These are phyloP conservation scores for Metschnikowia dekortorum DNA, from an alignment of 805 yeast species.

Conservation along the genomic window DNA sequence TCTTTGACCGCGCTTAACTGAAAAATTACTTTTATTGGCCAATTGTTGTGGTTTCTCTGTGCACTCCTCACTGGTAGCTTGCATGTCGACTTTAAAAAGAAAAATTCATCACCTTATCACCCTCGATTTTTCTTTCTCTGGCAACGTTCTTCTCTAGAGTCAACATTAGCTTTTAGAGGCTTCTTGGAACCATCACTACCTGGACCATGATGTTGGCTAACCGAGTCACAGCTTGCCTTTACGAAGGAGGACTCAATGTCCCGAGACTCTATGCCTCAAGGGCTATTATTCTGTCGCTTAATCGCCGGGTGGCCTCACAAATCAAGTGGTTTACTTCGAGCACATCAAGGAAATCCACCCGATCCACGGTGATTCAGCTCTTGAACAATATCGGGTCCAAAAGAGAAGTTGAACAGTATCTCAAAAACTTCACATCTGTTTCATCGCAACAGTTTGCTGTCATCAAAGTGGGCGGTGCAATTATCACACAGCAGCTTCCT, in stretches of 20 bases:
- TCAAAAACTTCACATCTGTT: slow-evolving; percentile 94
- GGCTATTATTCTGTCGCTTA: not conserved
- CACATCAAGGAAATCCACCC: slow-evolving; percentile 47
- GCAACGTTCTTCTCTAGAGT: not conserved
- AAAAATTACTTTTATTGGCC: slow-evolving; percentile 29
- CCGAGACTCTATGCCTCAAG: not conserved
- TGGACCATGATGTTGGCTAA: slow-evolving; percentile 12
- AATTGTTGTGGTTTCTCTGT: slow-evolving; percentile 3
- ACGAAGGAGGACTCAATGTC: slow-evolving; percentile 8
- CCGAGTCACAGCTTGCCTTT: slow-evolving; percentile 7
- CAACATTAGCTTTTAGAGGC: not conserved
- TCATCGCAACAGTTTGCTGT: slow-evolving; percentile 97
- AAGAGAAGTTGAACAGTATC: slow-evolving; percentile 96
- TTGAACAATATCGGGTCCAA: slow-evolving; percentile 95
- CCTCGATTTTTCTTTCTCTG: not conserved
- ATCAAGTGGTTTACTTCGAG: slow-evolving; percentile 7
- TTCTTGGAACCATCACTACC: not conserved
- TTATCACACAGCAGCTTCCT: slow-evolving; percentile 88
- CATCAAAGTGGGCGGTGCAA: slow-evolving; percentile 98
- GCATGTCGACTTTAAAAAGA: slow-evolving; percentile 1
- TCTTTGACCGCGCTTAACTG: slow-evolving; percentile 39
- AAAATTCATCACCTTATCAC: not conserved
- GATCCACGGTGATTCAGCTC: slow-evolving; percentile 93
- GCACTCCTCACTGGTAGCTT: not conserved
- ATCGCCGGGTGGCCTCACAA: not conserved